A percentile compares a stretch with the other conserved stretches of the same genome.
Evolutionary conservation across 1,284 basidiomycete genomes (phyloP).

Genomic region (Puccinia sorghi): DNA sequence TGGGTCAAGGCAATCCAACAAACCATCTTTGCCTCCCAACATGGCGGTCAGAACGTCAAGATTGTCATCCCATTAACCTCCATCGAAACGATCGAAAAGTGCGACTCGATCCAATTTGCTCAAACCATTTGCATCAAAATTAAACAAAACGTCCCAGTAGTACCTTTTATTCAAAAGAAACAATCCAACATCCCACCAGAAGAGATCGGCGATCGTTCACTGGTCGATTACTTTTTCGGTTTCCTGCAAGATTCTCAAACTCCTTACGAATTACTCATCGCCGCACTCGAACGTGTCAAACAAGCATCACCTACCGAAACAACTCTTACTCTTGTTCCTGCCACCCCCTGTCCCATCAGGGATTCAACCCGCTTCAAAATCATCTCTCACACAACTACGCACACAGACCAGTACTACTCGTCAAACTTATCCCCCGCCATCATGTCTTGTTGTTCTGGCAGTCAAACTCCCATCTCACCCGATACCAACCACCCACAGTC

Average conservation of each 20-base stretch:
- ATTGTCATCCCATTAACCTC: slow-evolving; percentile 90
- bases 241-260: slow-evolving; percentile 71
- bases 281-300: slow-evolving; percentile 11
- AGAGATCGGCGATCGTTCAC: slow-evolving; percentile 18
- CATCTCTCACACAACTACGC: background rate
- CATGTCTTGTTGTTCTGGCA: background rate
- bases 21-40: slow-evolving; percentile 87
- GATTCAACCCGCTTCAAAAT: slow-evolving; percentile 27
- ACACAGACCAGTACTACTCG: background rate
- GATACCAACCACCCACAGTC: background rate
- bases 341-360: background rate
- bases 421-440: background rate
- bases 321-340: background rate
- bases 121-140: slow-evolving; percentile 85
- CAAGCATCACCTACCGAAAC: background rate
- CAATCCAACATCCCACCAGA: slow-evolving; percentile 64
- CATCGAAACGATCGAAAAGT: slow-evolving; percentile 83
- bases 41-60: slow-evolving; percentile 93
- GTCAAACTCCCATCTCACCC: background rate
- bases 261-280: slow-evolving; percentile 50
- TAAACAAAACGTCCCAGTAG: background rate
- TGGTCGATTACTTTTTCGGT: slow-evolving; percentile 87
- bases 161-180: background rate
- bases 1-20: slow-evolving; percentile 92
- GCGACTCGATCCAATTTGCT: slow-evolving; percentile 84